Conservation (phyloP, 208 protist species). For the Blechomonas ayalai region DNA sequence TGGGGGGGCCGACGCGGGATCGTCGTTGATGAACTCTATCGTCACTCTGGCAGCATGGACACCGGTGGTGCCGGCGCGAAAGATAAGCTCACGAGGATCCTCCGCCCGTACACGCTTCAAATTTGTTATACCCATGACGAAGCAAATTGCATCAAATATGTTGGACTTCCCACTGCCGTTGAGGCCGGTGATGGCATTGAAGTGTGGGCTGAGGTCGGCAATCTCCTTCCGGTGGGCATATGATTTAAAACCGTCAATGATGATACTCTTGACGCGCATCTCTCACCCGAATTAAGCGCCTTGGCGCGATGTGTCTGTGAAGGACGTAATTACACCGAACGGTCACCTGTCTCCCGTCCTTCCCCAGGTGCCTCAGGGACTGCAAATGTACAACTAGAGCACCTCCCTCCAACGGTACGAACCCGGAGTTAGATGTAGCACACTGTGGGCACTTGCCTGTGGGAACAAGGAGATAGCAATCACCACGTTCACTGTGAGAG, state of each 20-base stretch:
- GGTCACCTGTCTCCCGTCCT: too few species aligned
- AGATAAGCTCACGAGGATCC: constrained; percentile 98
- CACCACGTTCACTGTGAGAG: too few species aligned
- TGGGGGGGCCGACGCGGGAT: constrained; percentile 91
- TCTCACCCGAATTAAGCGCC: too few species aligned
- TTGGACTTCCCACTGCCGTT: constrained; percentile 99
- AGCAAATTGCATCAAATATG: constrained; percentile 99
- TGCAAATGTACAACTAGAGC: too few species aligned
- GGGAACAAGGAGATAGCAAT: too few species aligned
- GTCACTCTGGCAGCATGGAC: constrained; percentile 99
- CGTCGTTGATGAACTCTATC: constrained; percentile 98
- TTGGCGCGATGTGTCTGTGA: too few species aligned
- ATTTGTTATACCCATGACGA: constrained; percentile 99
- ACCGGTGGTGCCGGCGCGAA: constrained; percentile 99
- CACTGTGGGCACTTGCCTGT: too few species aligned
- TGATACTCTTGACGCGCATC: constrained; percentile 99
- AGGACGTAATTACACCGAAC: too few species aligned
- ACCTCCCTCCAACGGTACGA: too few species aligned
- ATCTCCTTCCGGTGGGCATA: constrained; percentile 97
- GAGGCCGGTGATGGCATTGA: constrained; percentile 99
- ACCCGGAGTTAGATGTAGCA: too few species aligned
- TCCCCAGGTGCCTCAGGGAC: too few species aligned
- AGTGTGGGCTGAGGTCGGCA: constrained; percentile 95
- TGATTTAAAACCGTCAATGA: constrained; percentile 99
- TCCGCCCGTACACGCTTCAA: constrained; percentile 96